These are phyloP conservation scores for Calonectria montana DNA, from an alignment of 2,329 filamentous ascomycete genomes.

Conservation along the genomic window DNA sequence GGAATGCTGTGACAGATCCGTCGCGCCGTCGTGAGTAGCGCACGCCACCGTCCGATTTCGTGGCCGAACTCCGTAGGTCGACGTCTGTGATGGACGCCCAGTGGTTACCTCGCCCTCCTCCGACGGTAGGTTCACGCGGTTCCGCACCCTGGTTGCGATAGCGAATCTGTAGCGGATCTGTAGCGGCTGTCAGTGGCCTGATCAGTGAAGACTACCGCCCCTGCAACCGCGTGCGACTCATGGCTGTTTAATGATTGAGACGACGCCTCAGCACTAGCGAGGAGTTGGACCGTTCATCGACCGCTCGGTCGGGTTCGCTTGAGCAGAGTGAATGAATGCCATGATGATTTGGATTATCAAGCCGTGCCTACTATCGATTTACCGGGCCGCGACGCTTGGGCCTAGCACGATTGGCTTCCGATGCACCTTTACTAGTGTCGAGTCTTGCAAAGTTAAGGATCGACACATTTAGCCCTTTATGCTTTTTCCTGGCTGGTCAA, in stretches of 20 bases:
- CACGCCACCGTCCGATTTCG: slow-evolving; percentile 4
- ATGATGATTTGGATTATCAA: neutral
- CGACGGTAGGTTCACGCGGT: neutral
- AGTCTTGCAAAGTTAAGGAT: neutral
- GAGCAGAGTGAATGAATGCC: neutral
- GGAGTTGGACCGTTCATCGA: neutral
- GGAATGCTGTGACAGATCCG: neutral
- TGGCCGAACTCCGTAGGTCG: neutral
- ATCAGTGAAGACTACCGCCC: too few relatives aligned
- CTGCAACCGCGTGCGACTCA: neutral
- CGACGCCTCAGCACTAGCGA: neutral
- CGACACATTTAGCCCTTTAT: slow-evolving; percentile 7
- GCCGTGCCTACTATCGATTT: neutral
- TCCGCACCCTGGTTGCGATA: neutral
- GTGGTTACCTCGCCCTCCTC: neutral
- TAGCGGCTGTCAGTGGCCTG: neutral
- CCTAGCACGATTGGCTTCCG: slow-evolving; percentile 5
- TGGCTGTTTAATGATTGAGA: neutral
- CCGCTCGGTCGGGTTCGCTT: neutral
- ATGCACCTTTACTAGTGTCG: neutral
- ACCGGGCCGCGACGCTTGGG: neutral
- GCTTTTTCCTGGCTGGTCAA: neutral
- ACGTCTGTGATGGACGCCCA: neutral
- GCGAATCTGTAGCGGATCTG: neutral
- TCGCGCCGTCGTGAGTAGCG: neutral